phyloP scores from a whole-genome alignment of 2,329 filamentous ascomycete genomes.

The Rutstroemia sp. region DNA sequence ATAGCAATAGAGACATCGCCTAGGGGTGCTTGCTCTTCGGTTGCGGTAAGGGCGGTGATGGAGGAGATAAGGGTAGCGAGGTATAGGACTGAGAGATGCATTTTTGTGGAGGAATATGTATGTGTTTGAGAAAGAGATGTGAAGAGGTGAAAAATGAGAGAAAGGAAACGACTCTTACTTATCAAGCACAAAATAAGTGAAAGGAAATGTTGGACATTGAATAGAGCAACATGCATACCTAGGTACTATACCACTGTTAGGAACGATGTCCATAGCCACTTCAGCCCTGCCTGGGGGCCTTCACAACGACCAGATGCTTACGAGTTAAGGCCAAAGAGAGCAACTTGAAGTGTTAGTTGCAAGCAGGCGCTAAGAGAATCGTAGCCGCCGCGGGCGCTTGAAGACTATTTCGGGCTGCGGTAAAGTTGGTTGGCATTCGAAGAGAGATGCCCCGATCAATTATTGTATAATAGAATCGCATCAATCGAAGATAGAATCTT shows the following conservation, averaged over 20 bases:
- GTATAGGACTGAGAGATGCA: background rate
- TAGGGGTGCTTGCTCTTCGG: background rate
- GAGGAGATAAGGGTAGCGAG: background rate
- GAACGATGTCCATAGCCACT: background rate
- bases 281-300: background rate
- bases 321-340: background rate
- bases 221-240: background rate
- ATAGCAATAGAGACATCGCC: background rate
- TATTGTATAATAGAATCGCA: no score
- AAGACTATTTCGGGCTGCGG: no score
- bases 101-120: background rate
- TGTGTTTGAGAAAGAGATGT: background rate
- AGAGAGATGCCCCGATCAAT: no score
- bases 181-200: background rate
- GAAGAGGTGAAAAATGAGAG: background rate
- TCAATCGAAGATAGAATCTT: no score
- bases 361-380: background rate
- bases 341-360: background rate
- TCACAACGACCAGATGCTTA: background rate
- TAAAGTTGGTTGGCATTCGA: no score
- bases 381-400: background rate
- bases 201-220: background rate
- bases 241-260: background rate
- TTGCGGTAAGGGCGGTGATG: background rate
- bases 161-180: background rate